A percentile compares a stretch with the other conserved stretches of the same genome.
These are phyloP conservation scores for Physcomitrellopsis africana DNA, from an alignment of 225 moss, liverwort and hornwort genomes.

Conservation along the genomic window DNA sequence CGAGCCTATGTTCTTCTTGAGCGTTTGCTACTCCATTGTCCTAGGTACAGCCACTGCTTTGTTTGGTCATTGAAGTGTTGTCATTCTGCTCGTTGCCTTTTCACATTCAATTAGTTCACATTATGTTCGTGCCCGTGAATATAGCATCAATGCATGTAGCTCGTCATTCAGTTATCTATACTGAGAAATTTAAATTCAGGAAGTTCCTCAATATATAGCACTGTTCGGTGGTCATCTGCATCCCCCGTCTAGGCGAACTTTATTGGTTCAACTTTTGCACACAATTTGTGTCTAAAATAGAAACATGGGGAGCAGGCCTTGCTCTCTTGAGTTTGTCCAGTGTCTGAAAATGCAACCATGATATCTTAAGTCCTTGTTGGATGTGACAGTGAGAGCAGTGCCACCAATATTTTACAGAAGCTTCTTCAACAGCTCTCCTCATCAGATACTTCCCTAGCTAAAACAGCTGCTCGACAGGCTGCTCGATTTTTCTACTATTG, in stretches of 20 bases:
- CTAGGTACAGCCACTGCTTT: constrained; percentile 62
- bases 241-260: constrained; percentile 7
- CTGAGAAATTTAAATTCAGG: constrained; percentile 1
- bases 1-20: constrained; percentile 86
- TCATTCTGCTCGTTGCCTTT: constrained; percentile 9
- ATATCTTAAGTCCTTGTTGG: constrained; percentile 19
- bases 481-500: constrained; percentile 90
- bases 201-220: too few species aligned
- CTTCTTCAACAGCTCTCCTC: constrained; percentile 86
- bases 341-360: constrained; percentile 1
- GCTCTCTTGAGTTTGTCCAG: constrained; percentile 14
- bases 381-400: constrained; percentile 76
- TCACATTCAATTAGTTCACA: background rate
- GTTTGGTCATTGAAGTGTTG: constrained; percentile 11
- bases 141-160: background rate
- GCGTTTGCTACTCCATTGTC: constrained; percentile 86
- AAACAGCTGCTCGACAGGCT: constrained; percentile 83
- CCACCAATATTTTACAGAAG: constrained; percentile 74
- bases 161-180: background rate
- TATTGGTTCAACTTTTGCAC: constrained; percentile 20
- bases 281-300: background rate
- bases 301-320: constrained; percentile 14
- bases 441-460: constrained; percentile 74
- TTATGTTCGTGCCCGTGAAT: background rate
- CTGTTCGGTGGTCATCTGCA: background rate